phyloP scores from a whole-genome alignment of 768 basidiomycete genomes.

The Phlebiopsis gigantea region DNA sequence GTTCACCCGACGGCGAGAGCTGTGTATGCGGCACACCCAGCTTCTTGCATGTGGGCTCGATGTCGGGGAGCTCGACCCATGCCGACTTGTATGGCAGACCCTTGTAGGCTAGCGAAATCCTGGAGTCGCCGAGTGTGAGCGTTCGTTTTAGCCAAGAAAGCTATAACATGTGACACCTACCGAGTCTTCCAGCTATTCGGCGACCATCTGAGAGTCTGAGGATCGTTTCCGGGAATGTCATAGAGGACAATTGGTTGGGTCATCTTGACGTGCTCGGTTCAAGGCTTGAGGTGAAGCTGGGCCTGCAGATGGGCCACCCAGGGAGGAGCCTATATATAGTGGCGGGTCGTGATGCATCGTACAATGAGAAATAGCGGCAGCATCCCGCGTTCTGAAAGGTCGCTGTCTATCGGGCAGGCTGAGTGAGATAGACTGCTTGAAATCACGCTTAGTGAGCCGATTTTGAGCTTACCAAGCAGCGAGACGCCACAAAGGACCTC shows the following conservation, averaged over 20 bases:
- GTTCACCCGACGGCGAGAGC: slow-evolving; percentile 21
- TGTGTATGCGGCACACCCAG: slow-evolving; percentile 27
- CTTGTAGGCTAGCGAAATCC: slow-evolving; percentile 19
- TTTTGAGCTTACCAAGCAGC: background rate
- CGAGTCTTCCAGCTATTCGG: slow-evolving; percentile 28
- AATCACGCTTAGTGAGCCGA: background rate
- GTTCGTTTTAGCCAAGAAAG: background rate
- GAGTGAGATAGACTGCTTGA: background rate
- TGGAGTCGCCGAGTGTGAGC: background rate
- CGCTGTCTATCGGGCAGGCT: background rate
- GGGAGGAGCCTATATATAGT: too few relatives aligned
- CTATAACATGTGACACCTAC: slow-evolving; percentile 2
- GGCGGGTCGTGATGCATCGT: too few relatives aligned
- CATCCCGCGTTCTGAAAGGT: background rate
- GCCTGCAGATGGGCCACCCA: too few relatives aligned
- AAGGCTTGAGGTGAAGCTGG: background rate
- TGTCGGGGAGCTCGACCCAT: slow-evolving; percentile 45
- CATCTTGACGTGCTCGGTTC: background rate
- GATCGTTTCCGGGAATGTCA: slow-evolving; percentile 30
- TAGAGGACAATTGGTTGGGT: slow-evolving; percentile 30
- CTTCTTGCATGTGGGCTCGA: slow-evolving; percentile 29
- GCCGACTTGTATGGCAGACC: slow-evolving; percentile 37
- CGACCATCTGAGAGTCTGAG: slow-evolving; percentile 27
- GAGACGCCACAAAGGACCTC: too few relatives aligned
- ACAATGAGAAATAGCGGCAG: background rate